phyloP scores from a whole-genome alignment of 805 yeast species.

The Wickerhamiella sergipiensis region DNA sequence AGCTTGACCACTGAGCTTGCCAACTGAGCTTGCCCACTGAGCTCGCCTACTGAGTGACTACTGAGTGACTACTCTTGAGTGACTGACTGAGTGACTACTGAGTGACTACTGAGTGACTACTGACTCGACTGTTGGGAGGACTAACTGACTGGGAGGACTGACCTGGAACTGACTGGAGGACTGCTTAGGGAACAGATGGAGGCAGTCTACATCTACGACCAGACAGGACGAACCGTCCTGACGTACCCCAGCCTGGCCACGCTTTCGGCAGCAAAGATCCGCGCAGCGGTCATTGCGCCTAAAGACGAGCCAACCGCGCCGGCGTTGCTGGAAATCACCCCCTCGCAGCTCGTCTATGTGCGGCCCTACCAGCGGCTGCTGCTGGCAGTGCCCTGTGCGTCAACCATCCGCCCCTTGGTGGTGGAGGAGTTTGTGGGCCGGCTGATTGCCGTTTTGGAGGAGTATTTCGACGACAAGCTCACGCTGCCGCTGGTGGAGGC shows the following conservation, averaged over 20 bases:
- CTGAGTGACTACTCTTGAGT: too few species aligned
- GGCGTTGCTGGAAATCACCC: constrained; percentile 15
- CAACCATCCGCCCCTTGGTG: constrained; percentile 34
- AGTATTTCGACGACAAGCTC: constrained; percentile 46
- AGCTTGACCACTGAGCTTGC: too few species aligned
- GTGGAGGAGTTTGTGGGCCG: constrained; percentile 40
- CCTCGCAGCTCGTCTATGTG: constrained; percentile 21
- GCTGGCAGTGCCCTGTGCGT: constrained; percentile 21
- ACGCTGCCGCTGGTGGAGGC: constrained; percentile 46
- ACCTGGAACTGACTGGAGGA: too few species aligned
- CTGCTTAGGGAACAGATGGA: too few species aligned
- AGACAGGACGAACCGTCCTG: constrained; percentile 8
- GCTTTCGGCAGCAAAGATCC: not conserved
- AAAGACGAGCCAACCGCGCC: not conserved
- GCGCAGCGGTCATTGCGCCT: not conserved
- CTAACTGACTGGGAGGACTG: too few species aligned
- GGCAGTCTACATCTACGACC: constrained; percentile 10
- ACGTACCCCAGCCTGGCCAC: constrained; percentile 4
- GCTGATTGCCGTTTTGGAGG: constrained; percentile 38
- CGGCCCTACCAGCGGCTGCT: constrained; percentile 17
- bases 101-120: too few species aligned
- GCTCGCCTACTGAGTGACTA: too few species aligned
- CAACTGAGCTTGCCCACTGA: too few species aligned
- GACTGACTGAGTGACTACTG: too few species aligned
- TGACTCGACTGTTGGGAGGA: too few species aligned